Evolutionary conservation across 805 yeast species (phyloP), one percentile per base, ranked within the genome.

Genomic region (Pichia sporocuriosa): DNA sequence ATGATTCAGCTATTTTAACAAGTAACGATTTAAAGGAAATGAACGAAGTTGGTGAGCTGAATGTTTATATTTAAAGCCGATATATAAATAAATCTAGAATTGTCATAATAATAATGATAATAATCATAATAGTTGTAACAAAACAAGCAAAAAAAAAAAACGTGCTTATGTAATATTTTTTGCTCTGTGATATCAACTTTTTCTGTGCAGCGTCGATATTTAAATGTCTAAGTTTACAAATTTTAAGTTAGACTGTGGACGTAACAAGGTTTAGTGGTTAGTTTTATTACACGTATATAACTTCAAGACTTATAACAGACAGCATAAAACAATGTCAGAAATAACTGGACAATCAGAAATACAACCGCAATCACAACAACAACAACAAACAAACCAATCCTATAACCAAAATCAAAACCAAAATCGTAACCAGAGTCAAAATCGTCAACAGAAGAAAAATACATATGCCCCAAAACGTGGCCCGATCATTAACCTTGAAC

Each of bases 391-490:
- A 16, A 8, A 35, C 12, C 39, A 36, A 4, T 15, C 16, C n/a
- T 13, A 37, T 11, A 28, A 31, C 13, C 35, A 39, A 22, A 16
- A 21, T 21, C 36, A n/a, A 12, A 33, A 33, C 6, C 37, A 26
- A 20, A 32, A 44, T 44, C 41, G 44, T 35, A n/a, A 28, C n/a
- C 40, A 31, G 17, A 29, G 29, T 13, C 36, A 40, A 19, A 28
- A 28, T n/a, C 30, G 42, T 31, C 45, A 38, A 26, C 41, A 28
- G 15, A 38, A 33, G 27, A 42, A 38, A n/a, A 42, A 42, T 8
- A 57, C 69, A 50, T 34, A 37, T 51, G 79, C 87, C 12, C 97
- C 97, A 28, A 84, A 84, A 67, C 83, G 87, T 63, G 96, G 89
- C 48, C 94, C 96, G 19, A 85, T 89, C 45, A 68, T 87, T 42